Evolutionary conservation across 148 eudicot species (phyloP).

Genomic region (Rhododendron vialii): DNA sequence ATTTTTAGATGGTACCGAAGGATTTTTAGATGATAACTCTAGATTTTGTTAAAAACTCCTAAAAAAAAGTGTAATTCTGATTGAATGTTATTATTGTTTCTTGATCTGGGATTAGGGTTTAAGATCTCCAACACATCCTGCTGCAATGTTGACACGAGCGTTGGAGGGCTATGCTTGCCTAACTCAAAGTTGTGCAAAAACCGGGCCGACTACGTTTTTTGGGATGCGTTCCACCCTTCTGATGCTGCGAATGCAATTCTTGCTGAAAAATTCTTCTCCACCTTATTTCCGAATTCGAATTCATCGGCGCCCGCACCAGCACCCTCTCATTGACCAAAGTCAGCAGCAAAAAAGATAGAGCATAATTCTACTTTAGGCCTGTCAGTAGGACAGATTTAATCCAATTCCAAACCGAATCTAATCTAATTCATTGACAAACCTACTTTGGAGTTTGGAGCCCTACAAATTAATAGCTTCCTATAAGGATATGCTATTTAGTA

Average conservation of each 20-base stretch:
- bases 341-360: background rate
- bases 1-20: background rate
- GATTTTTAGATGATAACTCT: background rate
- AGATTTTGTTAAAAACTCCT: background rate
- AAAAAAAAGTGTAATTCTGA: background rate
- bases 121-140: slow-evolving; percentile 77
- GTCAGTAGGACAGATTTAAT: background rate
- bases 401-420: background rate
- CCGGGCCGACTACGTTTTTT: slow-evolving; percentile 69
- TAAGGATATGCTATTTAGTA: background rate
- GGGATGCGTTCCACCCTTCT: slow-evolving; percentile 94
- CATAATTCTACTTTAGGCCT: background rate
- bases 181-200: slow-evolving; percentile 69
- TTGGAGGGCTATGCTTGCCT: slow-evolving; percentile 79
- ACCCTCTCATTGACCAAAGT: slow-evolving; percentile 2
- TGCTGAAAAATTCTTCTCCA: slow-evolving; percentile 53
- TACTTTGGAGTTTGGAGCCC: background rate
- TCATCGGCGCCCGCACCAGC: background rate
- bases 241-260: slow-evolving; percentile 82
- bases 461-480: background rate
- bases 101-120: slow-evolving; percentile 40
- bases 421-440: background rate
- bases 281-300: slow-evolving; percentile 25
- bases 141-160: slow-evolving; percentile 54
- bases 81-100: background rate